Conservation (phyloP, 2,329 filamentous ascomycete species). For the Xylariales sp. region DNA sequence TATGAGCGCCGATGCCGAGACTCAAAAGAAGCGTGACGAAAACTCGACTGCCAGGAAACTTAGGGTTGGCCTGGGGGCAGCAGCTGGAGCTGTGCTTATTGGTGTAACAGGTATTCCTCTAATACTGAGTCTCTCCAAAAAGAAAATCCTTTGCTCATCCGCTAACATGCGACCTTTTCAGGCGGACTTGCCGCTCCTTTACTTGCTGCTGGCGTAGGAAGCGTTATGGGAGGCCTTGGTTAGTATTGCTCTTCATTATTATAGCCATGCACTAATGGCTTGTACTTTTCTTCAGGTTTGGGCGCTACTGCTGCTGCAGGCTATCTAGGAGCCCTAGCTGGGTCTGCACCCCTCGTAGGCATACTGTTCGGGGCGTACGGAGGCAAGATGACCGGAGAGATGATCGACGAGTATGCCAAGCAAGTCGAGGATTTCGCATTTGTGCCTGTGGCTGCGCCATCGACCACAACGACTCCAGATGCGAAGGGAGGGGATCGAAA, state of each 20-base stretch:
- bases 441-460: constrained; percentile 60
- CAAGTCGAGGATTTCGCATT: constrained; percentile 91
- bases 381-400: constrained; percentile 74
- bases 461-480: constrained; percentile 34
- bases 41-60: constrained; percentile 60
- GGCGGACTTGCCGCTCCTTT: constrained; percentile 76
- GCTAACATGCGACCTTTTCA: no score
- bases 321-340: constrained; percentile 75
- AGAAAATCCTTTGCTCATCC: no score
- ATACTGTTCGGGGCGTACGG: constrained; percentile 87
- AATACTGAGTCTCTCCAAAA: no score
- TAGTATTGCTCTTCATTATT: no score
- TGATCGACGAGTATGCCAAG: constrained; percentile 80
- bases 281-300: no score
- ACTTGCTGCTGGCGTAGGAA: constrained; percentile 75
- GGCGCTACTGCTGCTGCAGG: constrained; percentile 76
- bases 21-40: constrained; percentile 59
- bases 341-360: constrained; percentile 75
- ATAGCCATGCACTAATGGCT: no score
- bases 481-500: constrained; percentile 36
- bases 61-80: constrained; percentile 56
- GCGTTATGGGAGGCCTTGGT: constrained; percentile 73
- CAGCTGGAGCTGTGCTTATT: constrained; percentile 54
- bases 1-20: constrained; percentile 62
- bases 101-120: constrained; percentile 69